Base-by-base conservation (phyloP, 2,329 filamentous ascomycete genomes). In the Aspergillus pseudoviridinutans region DNA sequence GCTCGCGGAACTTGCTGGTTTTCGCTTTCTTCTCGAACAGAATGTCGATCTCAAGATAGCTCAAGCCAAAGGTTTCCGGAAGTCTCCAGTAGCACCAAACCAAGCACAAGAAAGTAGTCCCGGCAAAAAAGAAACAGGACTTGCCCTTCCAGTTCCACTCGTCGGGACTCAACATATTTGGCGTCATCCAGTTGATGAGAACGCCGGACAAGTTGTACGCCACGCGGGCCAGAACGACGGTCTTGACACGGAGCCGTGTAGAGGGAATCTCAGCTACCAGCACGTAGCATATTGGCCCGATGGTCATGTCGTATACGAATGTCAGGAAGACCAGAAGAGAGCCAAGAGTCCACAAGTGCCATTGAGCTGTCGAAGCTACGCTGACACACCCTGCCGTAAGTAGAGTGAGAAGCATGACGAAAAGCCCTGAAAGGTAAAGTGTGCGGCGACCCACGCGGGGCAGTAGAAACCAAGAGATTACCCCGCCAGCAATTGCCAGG, bases 91-190 rank as follows among this genome's bases (percentile, higher is more conserved):
- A 92, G 0, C 86, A 87, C 77, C 91, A 94, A 24, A 92, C 74
- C 67, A 90, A 84, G 76, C 88, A 92, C 55, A 84, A 74, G 75
- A 90, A 87, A 74, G 88, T 91, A 53, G 89, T 85, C 1, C 84
- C 88, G 12, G 84, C 86, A 87, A 90, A 89, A 78, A 93, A 92
- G 77, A 94, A 93, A 27, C 90, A 90, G 0, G 90, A 84, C 66
- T 83, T 92, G 72, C 91, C 92, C 56, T 83, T 81, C 90, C 90
- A 94, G 72, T 92, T 80, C 90, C 91, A 95, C 1, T 84, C 88
- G 1, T 81, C 83, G 0, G 90, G 89, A 75, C 95, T 95, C 47
- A 94, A 81, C 90, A 95, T 94, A 74, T 93, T 93, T 0, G 91
- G 91, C 5, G 32, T 38, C 14, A 38, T 38, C 32, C 32, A 38